Conservation (phyloP, 1,284 basidiomycete genomes). For the Ceratobasidium sp. region DNA sequence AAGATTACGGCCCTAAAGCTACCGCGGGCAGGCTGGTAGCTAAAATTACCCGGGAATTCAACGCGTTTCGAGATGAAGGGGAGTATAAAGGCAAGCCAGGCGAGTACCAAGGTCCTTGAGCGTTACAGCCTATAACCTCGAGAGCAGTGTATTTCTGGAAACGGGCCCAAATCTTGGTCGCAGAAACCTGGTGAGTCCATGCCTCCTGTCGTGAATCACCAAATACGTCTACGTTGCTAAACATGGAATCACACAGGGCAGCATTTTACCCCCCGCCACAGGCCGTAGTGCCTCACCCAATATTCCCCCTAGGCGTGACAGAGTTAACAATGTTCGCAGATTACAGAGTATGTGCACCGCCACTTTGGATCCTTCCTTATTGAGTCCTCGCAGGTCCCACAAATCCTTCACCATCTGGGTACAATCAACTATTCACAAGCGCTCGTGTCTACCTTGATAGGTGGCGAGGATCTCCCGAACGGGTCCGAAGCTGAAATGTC, state of each 20-base stretch:
- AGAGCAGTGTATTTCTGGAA: slow-evolving; percentile 77
- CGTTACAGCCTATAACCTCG: not conserved
- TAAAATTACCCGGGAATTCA: slow-evolving; percentile 71
- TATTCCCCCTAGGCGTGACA: slow-evolving; percentile 69
- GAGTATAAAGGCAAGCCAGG: slow-evolving; percentile 63
- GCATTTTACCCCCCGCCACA: slow-evolving; percentile 53
- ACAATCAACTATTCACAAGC: slow-evolving; percentile 70
- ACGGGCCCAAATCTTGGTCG: slow-evolving; percentile 82
- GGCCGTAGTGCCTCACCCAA: slow-evolving; percentile 59
- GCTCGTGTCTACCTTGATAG: slow-evolving; percentile 58
- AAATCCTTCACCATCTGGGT: slow-evolving; percentile 78
- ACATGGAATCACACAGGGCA: slow-evolving; percentile 42
- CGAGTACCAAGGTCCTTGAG: slow-evolving; percentile 45
- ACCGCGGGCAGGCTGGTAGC: slow-evolving; percentile 75
- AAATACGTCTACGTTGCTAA: not conserved
- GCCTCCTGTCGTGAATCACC: not conserved
- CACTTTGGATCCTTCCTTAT: not conserved
- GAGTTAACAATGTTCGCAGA: slow-evolving; percentile 87
- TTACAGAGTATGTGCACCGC: slow-evolving; percentile 60
- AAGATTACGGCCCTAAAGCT: slow-evolving; percentile 57
- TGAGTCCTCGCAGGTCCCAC: slow-evolving; percentile 57
- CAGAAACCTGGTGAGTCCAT: slow-evolving; percentile 77
- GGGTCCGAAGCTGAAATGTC: slow-evolving; percentile 73
- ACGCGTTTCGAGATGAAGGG: slow-evolving; percentile 75
- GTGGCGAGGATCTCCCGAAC: slow-evolving; percentile 54